phyloP scores from a whole-genome alignment of 257 asterid species.

The Solanum sitiens region DNA sequence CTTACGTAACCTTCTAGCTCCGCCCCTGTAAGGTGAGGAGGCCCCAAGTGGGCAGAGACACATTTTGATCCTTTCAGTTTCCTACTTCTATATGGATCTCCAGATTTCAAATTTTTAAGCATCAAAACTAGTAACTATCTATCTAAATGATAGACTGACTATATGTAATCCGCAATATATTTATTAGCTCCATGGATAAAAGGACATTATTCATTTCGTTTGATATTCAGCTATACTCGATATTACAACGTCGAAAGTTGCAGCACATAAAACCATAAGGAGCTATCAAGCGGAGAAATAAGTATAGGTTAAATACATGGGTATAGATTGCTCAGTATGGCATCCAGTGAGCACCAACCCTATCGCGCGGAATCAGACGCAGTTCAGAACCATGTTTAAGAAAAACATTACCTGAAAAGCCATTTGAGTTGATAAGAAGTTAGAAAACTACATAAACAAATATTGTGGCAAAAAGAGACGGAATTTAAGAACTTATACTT shows the following conservation, averaged over 20 bases:
- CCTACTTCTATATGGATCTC: neutral
- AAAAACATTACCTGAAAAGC: conserved; percentile 71
- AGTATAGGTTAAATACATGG: conserved; percentile 1
- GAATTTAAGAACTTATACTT: neutral
- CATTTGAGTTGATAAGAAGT: neutral
- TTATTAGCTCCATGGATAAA: neutral
- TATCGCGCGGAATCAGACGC: conserved; percentile 86
- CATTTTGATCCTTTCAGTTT: neutral
- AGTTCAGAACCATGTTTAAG: conserved; percentile 89
- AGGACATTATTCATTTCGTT: neutral
- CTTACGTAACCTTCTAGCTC: neutral
- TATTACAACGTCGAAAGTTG: neutral
- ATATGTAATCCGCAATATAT: neutral
- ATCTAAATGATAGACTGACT: neutral
- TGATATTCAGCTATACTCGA: neutral
- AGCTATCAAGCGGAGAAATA: neutral
- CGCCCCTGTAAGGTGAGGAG: neutral
- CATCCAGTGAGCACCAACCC: conserved; percentile 49
- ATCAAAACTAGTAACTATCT: neutral
- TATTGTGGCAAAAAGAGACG: neutral
- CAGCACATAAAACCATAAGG: neutral
- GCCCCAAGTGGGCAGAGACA: neutral
- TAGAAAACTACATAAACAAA: neutral
- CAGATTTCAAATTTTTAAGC: neutral
- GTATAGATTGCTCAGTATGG: neutral